Conservation (phyloP, 2,329 filamentous ascomycete species). For the Aquanectria penicillioides region DNA sequence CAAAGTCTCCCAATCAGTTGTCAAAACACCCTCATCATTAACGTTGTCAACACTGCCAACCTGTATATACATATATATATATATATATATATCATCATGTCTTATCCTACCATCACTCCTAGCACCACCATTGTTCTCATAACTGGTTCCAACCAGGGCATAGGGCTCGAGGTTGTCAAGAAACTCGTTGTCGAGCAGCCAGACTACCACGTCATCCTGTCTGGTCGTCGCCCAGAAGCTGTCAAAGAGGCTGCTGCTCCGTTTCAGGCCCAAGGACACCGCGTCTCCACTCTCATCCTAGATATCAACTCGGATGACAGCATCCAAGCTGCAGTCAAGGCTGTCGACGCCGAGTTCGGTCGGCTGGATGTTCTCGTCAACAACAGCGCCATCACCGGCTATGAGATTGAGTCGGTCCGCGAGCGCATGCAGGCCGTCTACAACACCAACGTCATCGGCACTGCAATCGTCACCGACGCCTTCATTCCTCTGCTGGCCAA, state of each 20-base stretch:
- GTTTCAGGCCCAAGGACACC: slow-evolving; percentile 16
- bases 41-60: too few relatives aligned
- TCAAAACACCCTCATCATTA: too few relatives aligned
- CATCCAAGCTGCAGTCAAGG: slow-evolving; percentile 17
- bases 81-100: slow-evolving; percentile 20
- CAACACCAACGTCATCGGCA: slow-evolving; percentile 30
- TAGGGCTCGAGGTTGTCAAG: slow-evolving; percentile 24
- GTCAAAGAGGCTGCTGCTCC: slow-evolving; percentile 19
- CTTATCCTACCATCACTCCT: slow-evolving; percentile 11
- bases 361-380: slow-evolving; percentile 30
- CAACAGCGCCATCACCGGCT: slow-evolving; percentile 28
- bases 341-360: slow-evolving; percentile 11
- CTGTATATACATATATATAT: too few relatives aligned
- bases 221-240: slow-evolving; percentile 12
- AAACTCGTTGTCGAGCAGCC: slow-evolving; percentile 22
- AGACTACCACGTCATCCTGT: slow-evolving; percentile 26
- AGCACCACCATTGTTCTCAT: slow-evolving; percentile 22
- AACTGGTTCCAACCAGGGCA: slow-evolving; percentile 27
- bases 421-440: slow-evolving; percentile 28
- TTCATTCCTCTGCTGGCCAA: slow-evolving; percentile 23
- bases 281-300: slow-evolving; percentile 21
- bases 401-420: slow-evolving; percentile 9
- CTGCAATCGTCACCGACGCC: slow-evolving; percentile 28
- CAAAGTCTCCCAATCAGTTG: too few relatives aligned
- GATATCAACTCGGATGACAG: slow-evolving; percentile 30